Evolutionary conservation across 208 protist species (phyloP), one percentile per base, ranked within the genome.

Genomic region (Naegleria fowleri): DNA sequence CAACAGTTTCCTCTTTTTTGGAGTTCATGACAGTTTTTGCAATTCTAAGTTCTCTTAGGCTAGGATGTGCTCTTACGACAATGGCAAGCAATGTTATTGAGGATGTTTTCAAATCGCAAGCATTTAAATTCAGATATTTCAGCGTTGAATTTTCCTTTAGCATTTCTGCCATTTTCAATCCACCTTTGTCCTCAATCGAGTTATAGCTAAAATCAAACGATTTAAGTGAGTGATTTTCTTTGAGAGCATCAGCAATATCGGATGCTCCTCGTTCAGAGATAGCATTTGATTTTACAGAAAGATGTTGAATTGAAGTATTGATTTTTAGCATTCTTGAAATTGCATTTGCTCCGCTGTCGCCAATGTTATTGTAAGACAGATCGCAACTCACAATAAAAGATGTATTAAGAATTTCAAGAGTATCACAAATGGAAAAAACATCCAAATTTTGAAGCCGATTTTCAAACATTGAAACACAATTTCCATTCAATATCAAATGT

Each of bases 401-500:
- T 67, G 55, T 67, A 19, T 67, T 15, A 22, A 67, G 22, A 67
- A 67, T 67, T 67, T 67, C 55, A 2, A 67, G 22, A 22, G 55
- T 67, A 19, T 67, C 55, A 67, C 55, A 67, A 67, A 67, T 67
- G 11, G 55, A 0, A 29, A 67, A 67, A 19, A 67, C 19, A 19
- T 67, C 55, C 55, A 67, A 29, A 19, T 67, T 67, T 15, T 67
- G 55, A 1, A 67, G 22, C 22, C 55, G 11, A 15, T 67, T 67
- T 67, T 67, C 55, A 67, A 67, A 67, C 55, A 67, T 67, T 67
- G 55, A 67, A 67, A 67, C 55, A 67, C 55, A 67, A 67, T 67
- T 67, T 67, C 55, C 55, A 19, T 67, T 67, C 55, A 67, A 19
- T 19, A 67, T 67, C 19, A 67, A 67, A 67, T 67, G 55, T 67